Evolutionary conservation across 768 basidiomycete genomes (phyloP).

Genomic region (Serendipita sp.): DNA sequence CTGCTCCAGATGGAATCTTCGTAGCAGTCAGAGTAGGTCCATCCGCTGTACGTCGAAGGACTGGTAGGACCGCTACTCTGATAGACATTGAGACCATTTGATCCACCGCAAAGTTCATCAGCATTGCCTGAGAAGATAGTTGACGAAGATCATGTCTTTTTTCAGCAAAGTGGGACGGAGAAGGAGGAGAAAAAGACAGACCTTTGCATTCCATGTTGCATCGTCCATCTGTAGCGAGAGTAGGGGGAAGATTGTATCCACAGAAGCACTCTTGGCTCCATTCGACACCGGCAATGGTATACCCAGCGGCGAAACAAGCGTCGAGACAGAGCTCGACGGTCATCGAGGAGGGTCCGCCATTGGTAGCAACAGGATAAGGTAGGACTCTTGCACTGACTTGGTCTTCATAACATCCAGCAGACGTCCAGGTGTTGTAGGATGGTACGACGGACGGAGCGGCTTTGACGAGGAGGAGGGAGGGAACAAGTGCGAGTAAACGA

Average conservation of each 20-base stretch:
- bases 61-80: not conserved
- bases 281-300: constrained; percentile 5
- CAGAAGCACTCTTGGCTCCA: constrained; percentile 9
- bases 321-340: constrained; percentile 4
- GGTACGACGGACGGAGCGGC: not conserved
- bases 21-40: not conserved
- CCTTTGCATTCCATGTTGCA: constrained; percentile 57
- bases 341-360: not conserved
- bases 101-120: not conserved
- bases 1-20: not conserved
- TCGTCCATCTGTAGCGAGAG: constrained; percentile 23
- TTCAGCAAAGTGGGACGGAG: no score
- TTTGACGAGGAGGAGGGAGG: not conserved
- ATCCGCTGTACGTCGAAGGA: not conserved
- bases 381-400: not conserved
- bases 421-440: not conserved
- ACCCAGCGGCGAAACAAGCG: not conserved
- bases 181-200: not conserved
- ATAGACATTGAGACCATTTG: constrained; percentile 5
- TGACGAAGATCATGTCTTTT: no score
- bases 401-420: not conserved
- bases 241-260: constrained; percentile 2
- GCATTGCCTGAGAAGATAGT: not conserved
- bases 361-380: not conserved
- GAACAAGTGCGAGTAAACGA: not conserved